Evolutionary conservation across 1,139 yeast genomes (phyloP).

Genomic region (Meyerozyma guilliermondii): DNA sequence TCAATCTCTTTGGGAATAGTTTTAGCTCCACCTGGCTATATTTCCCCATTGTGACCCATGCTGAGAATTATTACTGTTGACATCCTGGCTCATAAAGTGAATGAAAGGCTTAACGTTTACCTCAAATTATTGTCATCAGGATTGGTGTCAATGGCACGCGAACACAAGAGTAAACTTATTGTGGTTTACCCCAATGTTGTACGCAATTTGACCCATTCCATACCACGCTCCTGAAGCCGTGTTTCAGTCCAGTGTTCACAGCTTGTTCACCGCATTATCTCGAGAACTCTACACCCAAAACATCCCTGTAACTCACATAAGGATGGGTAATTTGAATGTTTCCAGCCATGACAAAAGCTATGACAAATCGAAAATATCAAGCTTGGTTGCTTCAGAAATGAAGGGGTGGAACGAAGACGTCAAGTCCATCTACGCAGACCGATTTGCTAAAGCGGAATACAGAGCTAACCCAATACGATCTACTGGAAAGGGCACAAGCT

Average conservation of each 20-base stretch:
- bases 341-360: slow-evolving; percentile 24
- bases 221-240: slow-evolving; percentile 48
- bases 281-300: slow-evolving; percentile 40
- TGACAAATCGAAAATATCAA: slow-evolving; percentile 23
- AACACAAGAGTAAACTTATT: slow-evolving; percentile 39
- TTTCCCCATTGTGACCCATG: slow-evolving; percentile 68
- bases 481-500: slow-evolving; percentile 30
- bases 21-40: slow-evolving; percentile 59
- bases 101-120: slow-evolving; percentile 42
- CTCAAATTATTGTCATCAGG: slow-evolving; percentile 54
- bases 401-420: slow-evolving; percentile 39
- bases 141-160: slow-evolving; percentile 50
- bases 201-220: slow-evolving; percentile 38
- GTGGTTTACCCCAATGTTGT: slow-evolving; percentile 40
- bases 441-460: slow-evolving; percentile 30
- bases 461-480: slow-evolving; percentile 31
- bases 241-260: slow-evolving; percentile 31
- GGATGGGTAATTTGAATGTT: slow-evolving; percentile 43
- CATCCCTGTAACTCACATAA: slow-evolving; percentile 40
- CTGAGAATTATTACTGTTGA: slow-evolving; percentile 49
- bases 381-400: slow-evolving; percentile 33
- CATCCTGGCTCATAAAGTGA: slow-evolving; percentile 51
- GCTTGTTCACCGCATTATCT: slow-evolving; percentile 33
- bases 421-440: slow-evolving; percentile 29
- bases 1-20: slow-evolving; percentile 54